Evolutionary conservation across 331 rosid genomes (phyloP), one percentile per base, ranked within the genome.

Genomic region (Spiraea crenata): DNA sequence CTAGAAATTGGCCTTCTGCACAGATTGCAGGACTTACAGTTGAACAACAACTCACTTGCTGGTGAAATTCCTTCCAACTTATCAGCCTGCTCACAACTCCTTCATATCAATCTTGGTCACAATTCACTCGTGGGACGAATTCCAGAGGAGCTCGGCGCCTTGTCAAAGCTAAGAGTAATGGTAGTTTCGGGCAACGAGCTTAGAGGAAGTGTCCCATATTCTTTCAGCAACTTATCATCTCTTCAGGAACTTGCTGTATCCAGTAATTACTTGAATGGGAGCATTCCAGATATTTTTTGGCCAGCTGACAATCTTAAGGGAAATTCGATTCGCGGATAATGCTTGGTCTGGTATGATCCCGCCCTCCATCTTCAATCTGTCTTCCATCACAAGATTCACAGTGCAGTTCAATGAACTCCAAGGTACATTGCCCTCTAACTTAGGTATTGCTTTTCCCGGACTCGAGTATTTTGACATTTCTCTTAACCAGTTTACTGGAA

Each of bases 101-200:
- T 14, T n/a, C 0, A 0, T 0, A 2, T 66, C 7, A 1, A 0
- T 34, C 0, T 66, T 0, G 5, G 0, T 8, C 0, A 0, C 0
- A 66, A 66, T 54, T 54, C 5, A 11, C 12, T 54, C 4, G 35
- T 0, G 1, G 58, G 35, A 1, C 17, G 35, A 7, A 54, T 54
- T 2, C 58, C 58, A 1, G 31, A 19, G 14, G 35, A 54, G 58
- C 6, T 54, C 10, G 58, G 37, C 14, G 7, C 58, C 6, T 54
- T 54, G 37, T 54, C 14, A 16, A 39, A 61, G 47, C 66, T 61
- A 38, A 41, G 48, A 39, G 46, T 4, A n/a, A 10, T 62, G 16
- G 34, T 9, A 16, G 3, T 40, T n/a, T 0, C 11, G 9, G 1
- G 1, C n/a, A 62, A 62, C 67, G 41, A 40, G 15, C 37, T 62